Evolutionary conservation across 805 yeast genomes (phyloP).

Genomic region (Candida odintsovae): DNA sequence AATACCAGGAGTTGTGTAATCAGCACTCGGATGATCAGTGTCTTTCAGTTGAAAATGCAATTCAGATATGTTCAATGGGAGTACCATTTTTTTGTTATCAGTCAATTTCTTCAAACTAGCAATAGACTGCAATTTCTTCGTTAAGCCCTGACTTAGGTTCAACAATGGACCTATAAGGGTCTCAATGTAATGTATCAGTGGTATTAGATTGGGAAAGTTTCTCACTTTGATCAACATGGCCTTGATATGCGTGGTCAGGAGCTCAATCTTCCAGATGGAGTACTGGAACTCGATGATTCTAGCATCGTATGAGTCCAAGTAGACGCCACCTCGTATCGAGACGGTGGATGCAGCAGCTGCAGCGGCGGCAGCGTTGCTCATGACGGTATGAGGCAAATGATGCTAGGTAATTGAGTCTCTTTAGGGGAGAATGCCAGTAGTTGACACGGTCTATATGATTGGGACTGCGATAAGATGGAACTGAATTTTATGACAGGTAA

Average conservation of each 20-base stretch:
- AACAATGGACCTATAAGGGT: constrained; percentile 13
- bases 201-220: constrained; percentile 5
- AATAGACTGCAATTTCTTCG: constrained; percentile 6
- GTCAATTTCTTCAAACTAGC: background rate
- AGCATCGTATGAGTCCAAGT: constrained; percentile 46
- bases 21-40: background rate
- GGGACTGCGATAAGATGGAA: background rate
- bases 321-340: constrained; percentile 26
- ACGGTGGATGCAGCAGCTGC: constrained; percentile 24
- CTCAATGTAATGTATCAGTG: constrained; percentile 13
- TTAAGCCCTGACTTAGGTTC: constrained; percentile 10
- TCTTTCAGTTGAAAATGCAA: background rate
- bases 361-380: constrained; percentile 11
- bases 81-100: constrained; percentile 13
- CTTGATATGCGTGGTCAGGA: constrained; percentile 29
- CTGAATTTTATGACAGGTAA: too few species aligned
- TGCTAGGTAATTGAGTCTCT: too few species aligned
- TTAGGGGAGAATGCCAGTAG: background rate
- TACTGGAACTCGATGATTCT: constrained; percentile 54
- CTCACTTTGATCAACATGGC: constrained; percentile 13
- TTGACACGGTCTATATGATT: background rate
- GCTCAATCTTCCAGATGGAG: constrained; percentile 41
- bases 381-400: background rate
- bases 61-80: constrained; percentile 10
- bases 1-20: constrained; percentile 2